These are phyloP conservation scores for Clavulina sp. DNA, from an alignment of 768 basidiomycete species.

Conservation along the genomic window DNA sequence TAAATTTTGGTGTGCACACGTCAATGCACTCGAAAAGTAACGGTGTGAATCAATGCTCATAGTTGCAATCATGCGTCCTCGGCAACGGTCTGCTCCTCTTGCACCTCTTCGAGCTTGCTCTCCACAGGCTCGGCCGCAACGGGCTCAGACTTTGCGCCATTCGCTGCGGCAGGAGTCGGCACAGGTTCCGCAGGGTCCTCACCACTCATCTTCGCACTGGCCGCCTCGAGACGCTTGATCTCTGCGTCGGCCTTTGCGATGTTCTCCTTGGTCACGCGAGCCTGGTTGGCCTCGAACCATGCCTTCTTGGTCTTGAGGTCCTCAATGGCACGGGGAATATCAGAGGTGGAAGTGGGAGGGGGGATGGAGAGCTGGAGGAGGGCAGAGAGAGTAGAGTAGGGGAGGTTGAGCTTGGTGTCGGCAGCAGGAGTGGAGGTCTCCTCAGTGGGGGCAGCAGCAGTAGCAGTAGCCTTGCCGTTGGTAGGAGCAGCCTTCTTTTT, in stretches of 20 bases:
- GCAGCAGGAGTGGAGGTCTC: constrained; percentile 5
- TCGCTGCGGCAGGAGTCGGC: neutral
- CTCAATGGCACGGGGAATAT: constrained; percentile 70
- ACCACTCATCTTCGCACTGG: neutral
- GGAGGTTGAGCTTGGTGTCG: constrained; percentile 42
- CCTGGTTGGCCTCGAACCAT: constrained; percentile 90
- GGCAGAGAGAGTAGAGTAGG: constrained; percentile 72
- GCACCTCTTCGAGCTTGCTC: neutral
- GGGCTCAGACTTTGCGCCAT: neutral
- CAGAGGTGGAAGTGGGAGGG: constrained; percentile 57
- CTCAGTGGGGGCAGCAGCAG: constrained; percentile 14
- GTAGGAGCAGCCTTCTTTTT: constrained; percentile 27
- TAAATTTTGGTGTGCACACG: too few relatives aligned
- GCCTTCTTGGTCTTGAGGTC: constrained; percentile 87
- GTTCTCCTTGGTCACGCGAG: constrained; percentile 58
- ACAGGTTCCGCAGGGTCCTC: neutral
- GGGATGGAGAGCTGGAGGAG: constrained; percentile 79
- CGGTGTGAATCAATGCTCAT: too few relatives aligned
- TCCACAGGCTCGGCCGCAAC: neutral
- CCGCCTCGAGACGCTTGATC: constrained; percentile 36
- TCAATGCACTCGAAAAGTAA: too few relatives aligned
- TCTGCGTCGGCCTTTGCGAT: constrained; percentile 63
- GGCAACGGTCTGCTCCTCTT: neutral
- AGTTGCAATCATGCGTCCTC: too few relatives aligned
- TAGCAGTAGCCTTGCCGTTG: constrained; percentile 12